phyloP scores from a whole-genome alignment of 805 yeast species.

The Peterozyma xylosa region DNA sequence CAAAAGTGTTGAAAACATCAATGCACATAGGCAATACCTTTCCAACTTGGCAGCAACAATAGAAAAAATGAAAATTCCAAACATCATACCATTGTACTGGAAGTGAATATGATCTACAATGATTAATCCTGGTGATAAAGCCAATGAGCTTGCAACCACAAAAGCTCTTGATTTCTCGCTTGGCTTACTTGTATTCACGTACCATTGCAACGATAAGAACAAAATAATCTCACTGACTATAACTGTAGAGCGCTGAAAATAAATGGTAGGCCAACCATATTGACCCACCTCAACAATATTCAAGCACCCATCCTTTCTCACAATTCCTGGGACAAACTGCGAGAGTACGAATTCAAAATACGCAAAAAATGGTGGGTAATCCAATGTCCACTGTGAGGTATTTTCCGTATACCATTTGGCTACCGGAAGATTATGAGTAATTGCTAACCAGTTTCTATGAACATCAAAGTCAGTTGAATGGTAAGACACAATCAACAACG shows the following conservation, averaged over 20 bases:
- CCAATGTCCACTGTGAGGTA: constrained; percentile 86
- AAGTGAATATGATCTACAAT: constrained; percentile 94
- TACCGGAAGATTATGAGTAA: constrained; percentile 70
- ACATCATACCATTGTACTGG: constrained; percentile 93
- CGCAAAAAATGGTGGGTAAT: constrained; percentile 97
- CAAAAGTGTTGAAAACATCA: constrained; percentile 64
- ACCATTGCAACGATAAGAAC: constrained; percentile 66
- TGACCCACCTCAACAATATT: constrained; percentile 56
- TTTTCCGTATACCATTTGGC: constrained; percentile 76
- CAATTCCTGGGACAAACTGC: constrained; percentile 58
- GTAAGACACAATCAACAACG: constrained; percentile 69
- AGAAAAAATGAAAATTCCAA: constrained; percentile 72
- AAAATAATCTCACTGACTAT: constrained; percentile 67
- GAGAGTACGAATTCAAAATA: constrained; percentile 84
- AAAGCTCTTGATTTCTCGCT: constrained; percentile 42
- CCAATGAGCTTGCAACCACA: constrained; percentile 76
- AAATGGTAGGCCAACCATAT: constrained; percentile 73
- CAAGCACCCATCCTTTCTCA: constrained; percentile 69
- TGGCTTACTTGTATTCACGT: constrained; percentile 39
- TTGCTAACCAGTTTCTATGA: constrained; percentile 94
- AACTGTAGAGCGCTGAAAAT: constrained; percentile 79
- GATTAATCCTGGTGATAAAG: constrained; percentile 82
- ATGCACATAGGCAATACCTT: constrained; percentile 52
- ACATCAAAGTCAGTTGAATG: constrained; percentile 96
- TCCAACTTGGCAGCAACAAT: constrained; percentile 62